Conservation (phyloP, 1,284 basidiomycete genomes). For the Xerocomus amazonicus region DNA sequence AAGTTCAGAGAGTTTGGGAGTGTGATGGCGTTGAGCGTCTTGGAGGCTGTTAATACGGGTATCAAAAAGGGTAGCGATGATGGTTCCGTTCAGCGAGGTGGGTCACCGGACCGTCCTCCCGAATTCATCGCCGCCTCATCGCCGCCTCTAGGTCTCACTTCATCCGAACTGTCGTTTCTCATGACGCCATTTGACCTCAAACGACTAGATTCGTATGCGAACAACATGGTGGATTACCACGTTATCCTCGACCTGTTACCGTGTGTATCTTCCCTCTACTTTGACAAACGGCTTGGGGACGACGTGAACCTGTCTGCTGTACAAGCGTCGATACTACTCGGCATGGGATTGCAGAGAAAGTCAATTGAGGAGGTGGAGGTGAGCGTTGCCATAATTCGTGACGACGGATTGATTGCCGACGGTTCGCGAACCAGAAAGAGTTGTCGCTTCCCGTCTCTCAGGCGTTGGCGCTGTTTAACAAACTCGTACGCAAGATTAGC, state of each 20-base stretch:
- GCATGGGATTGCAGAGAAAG: slow-evolving; percentile 91
- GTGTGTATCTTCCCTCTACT: slow-evolving; percentile 76
- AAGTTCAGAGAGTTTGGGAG: slow-evolving; percentile 93
- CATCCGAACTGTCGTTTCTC: slow-evolving; percentile 69
- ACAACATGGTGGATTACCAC: slow-evolving; percentile 96
- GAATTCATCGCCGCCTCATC: neutral
- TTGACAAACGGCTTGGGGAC: slow-evolving; percentile 68
- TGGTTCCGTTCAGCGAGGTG: slow-evolving; percentile 37
- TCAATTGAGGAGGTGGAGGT: slow-evolving; percentile 87
- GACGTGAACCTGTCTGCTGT: slow-evolving; percentile 74
- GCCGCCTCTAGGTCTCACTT: slow-evolving; percentile 43
- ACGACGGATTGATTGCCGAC: slow-evolving; percentile 10
- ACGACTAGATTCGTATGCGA: slow-evolving; percentile 91
- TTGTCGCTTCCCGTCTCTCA: slow-evolving; percentile 85
- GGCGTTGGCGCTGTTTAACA: slow-evolving; percentile 87
- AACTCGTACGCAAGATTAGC: slow-evolving; percentile 84
- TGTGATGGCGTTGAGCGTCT: slow-evolving; percentile 81
- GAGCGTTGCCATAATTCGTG: slow-evolving; percentile 15
- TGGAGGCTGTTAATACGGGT: slow-evolving; percentile 79
- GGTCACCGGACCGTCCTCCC: slow-evolving; percentile 8
- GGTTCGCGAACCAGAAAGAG: slow-evolving; percentile 50
- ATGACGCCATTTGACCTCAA: slow-evolving; percentile 95
- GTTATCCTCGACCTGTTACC: slow-evolving; percentile 93
- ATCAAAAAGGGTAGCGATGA: slow-evolving; percentile 47
- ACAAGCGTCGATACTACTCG: slow-evolving; percentile 85